These are phyloP conservation scores for Oldenlandia corymbosa DNA, from an alignment of 257 asterid species.

Conservation along the genomic window DNA sequence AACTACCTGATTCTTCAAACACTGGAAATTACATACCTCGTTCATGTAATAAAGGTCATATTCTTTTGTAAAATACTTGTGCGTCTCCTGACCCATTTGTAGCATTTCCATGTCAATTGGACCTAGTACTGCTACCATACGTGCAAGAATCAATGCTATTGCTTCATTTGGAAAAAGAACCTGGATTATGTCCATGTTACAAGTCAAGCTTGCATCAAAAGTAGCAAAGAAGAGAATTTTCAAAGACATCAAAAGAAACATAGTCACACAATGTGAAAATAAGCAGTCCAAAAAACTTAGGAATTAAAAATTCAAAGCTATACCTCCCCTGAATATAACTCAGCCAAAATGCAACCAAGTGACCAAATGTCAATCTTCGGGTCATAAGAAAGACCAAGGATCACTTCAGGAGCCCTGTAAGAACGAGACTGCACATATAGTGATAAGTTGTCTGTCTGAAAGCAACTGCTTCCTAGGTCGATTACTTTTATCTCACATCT, in stretches of 20 bases:
- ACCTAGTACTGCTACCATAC: constrained; percentile 64
- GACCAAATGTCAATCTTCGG: constrained; percentile 94
- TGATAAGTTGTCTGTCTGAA: constrained; percentile 63
- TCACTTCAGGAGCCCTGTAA: constrained; percentile 95
- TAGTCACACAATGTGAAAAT: not conserved
- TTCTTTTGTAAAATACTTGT: constrained; percentile 79
- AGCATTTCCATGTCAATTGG: constrained; percentile 69
- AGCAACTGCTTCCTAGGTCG: constrained; percentile 99
- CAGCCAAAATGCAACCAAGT: constrained; percentile 86
- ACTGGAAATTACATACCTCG: constrained; percentile 48
- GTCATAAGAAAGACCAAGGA: constrained; percentile 83
- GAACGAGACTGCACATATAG: constrained; percentile 93
- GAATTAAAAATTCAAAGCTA: not conserved
- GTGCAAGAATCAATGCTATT: constrained; percentile 64
- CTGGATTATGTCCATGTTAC: constrained; percentile 26
- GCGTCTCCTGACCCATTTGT: constrained; percentile 58
- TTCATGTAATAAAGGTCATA: constrained; percentile 55
- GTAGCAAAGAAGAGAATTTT: not conserved
- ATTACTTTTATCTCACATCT: constrained; percentile 85
- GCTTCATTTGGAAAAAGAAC: constrained; percentile 91
- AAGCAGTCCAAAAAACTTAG: not conserved
- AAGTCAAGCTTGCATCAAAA: not conserved
- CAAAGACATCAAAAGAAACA: not conserved
- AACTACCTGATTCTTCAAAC: not conserved
- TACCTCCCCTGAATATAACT: constrained; percentile 88